These are phyloP conservation scores for Escovopsis sp. DNA, from an alignment of 2,329 filamentous ascomycete genomes.

Conservation along the genomic window DNA sequence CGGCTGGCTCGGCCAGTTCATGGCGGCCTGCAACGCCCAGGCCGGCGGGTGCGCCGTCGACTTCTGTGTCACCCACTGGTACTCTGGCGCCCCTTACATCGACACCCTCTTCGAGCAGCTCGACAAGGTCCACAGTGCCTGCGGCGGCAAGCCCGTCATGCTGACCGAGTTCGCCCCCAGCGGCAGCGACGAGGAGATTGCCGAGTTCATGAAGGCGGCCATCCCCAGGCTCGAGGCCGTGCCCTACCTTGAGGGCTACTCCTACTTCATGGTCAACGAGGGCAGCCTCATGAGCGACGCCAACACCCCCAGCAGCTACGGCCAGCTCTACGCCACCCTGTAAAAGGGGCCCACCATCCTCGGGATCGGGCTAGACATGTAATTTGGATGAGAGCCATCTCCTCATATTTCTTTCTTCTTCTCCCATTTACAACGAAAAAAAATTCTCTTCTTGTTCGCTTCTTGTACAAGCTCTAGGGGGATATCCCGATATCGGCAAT, in stretches of 20 bases:
- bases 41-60: slow-evolving; percentile 35
- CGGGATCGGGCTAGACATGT: slow-evolving; percentile 7
- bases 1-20: slow-evolving; percentile 39
- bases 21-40: slow-evolving; percentile 30
- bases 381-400: neutral
- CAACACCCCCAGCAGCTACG: slow-evolving; percentile 28
- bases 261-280: slow-evolving; percentile 39
- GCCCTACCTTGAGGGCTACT: slow-evolving; percentile 38
- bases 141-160: slow-evolving; percentile 39
- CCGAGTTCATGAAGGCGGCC: slow-evolving; percentile 34
- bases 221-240: slow-evolving; percentile 34
- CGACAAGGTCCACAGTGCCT: slow-evolving; percentile 28
- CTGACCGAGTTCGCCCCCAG: slow-evolving; percentile 49
- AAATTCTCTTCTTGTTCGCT: slow-evolving; percentile 12
- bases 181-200: slow-evolving; percentile 27
- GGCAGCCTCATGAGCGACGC: slow-evolving; percentile 27
- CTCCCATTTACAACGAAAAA: neutral
- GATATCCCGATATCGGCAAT: slow-evolving; percentile 14
- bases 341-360: no score
- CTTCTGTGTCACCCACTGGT: slow-evolving; percentile 52
- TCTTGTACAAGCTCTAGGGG: slow-evolving; percentile 25
- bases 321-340: slow-evolving; percentile 32
- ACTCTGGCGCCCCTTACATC: slow-evolving; percentile 32
- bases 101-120: slow-evolving; percentile 42
- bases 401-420: no score